Base-by-base conservation (phyloP, 805 yeast genomes). In the Maudiozyma saulgeensis region DNA sequence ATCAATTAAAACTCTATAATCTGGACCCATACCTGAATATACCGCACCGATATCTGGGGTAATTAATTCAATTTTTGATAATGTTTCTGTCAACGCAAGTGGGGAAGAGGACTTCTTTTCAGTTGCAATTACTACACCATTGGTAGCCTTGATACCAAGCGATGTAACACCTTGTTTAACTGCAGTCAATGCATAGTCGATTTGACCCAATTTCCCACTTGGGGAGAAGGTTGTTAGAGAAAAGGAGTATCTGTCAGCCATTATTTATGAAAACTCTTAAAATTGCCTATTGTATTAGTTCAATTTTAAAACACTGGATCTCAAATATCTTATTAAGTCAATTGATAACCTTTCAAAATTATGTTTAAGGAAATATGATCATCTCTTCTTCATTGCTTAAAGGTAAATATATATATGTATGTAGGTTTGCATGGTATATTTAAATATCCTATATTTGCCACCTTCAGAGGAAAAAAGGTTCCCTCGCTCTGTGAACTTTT, bases 1-100 rank as follows among this genome's bases (percentile, higher is more conserved):
- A 70, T 93, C 98, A 46, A 90, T 88, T 34, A 93, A 77, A 15
- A 93, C 96, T 56, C 99, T 78, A 73, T 86, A 93, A 68, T 93
- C 99, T 21, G 99, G 99, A 25, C 98, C 98, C 98, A 93, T 90
- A 18, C 99, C 99, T 6, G 96, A 78, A 69, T 93, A 93, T 4
- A 95, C 90, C 77, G 93, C 88, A 50, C 97, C 99, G 59, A 91
- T 86, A 65, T 93, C 89, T 37, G 99, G 98, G 4, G 99, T 89
- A 61, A 93, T 79, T 53, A 79, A 69, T 45, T 87, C 84, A 38
- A 93, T 82, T 65, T 93, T 93, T 46, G 84, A 76, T 51, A 85
- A 75, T 46, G 87, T 77, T 45, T 85, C 95, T 35, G 79, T 71
- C 56, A 87, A 82, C 48, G 88, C 79, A 54, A 93, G 76, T 13